Evolutionary conservation across 192 early-diverging fungal genomes (phyloP), one percentile per base, ranked within the genome.

Genomic region (Entomortierella lignicola): DNA sequence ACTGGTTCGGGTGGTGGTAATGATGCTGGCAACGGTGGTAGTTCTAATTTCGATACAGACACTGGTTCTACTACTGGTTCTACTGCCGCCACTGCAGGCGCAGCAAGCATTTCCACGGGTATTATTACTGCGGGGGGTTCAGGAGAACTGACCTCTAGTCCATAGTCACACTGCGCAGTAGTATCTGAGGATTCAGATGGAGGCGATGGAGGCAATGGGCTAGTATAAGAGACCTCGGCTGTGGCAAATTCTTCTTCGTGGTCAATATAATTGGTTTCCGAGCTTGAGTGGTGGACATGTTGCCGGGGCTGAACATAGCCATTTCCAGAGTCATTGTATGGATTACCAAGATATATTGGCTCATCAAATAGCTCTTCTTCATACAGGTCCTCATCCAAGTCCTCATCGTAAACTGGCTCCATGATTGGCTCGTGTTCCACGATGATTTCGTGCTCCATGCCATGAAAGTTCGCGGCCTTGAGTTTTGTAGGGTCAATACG

Each of bases 311-410:
- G 37, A 13, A 27, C n/a, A 43, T 65, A 72, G 2, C 48, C 62
- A 2, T 43, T 34, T 20, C 43, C 62, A 6, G 71, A 50, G 2
- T 47, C 48, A 8, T 27, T 41, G 48, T 80, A 60, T 25, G 67
- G 71, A 43, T 69, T 77, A 3, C 73, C 73, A 1, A 68, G 34
- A 60, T 77, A 77, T 10, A 77, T 55, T 7, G 73, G 61, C 23
- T 66, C 48, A 41, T 80, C 82, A 71, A 59, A 69, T 41, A 68
- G 31, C 10, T 55, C 70, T 21, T 71, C 69, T 51, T 71, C 69
- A 15, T 56, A 50, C 29, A 60, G 57, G 4, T 60, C 57, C 5
- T 71, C 69, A n/a, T 61, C 51, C 12, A 57, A 8, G 21, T 55
- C 55, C 5, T 66, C 64, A 20, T 63, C 51, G 15, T 69, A 7